Evolutionary conservation across 306 rosid genomes (phyloP).

Genomic region (Cucumis cinereus): DNA sequence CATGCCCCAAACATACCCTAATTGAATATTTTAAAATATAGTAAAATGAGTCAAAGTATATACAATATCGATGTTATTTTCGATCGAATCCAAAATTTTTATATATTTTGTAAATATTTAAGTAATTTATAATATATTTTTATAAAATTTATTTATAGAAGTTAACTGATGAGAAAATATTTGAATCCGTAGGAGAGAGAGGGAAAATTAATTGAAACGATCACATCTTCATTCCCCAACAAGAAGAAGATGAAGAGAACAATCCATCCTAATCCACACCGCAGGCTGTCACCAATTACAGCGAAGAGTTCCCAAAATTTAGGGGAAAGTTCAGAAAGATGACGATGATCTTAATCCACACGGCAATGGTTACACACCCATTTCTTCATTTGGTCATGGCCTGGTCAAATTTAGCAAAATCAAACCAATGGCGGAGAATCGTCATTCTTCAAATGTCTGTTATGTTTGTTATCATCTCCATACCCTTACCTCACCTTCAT

Average conservation of each 20-base stretch:
- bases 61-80: too few species aligned
- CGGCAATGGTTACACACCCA: not conserved
- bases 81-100: too few species aligned
- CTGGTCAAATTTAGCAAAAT: slow-evolving; percentile 26
- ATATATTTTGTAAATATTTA: too few species aligned
- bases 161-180: too few species aligned
- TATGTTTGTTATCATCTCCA: slow-evolving; percentile 17
- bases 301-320: not conserved
- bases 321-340: not conserved
- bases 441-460: slow-evolving; percentile 6
- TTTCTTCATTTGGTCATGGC: not conserved
- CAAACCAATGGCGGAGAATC: slow-evolving; percentile 20
- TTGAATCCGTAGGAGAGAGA: too few species aligned
- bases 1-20: too few species aligned
- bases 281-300: not conserved
- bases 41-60: too few species aligned
- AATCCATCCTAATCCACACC: not conserved
- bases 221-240: not conserved
- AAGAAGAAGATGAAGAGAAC: not conserved
- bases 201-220: not conserved
- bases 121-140: too few species aligned
- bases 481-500: not conserved
- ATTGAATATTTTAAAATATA: too few species aligned
- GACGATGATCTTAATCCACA: not conserved
- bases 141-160: too few species aligned